Evolutionary conservation across 2,329 filamentous ascomycete species (phyloP).

Genomic region (Dothideomycetes sp.): DNA sequence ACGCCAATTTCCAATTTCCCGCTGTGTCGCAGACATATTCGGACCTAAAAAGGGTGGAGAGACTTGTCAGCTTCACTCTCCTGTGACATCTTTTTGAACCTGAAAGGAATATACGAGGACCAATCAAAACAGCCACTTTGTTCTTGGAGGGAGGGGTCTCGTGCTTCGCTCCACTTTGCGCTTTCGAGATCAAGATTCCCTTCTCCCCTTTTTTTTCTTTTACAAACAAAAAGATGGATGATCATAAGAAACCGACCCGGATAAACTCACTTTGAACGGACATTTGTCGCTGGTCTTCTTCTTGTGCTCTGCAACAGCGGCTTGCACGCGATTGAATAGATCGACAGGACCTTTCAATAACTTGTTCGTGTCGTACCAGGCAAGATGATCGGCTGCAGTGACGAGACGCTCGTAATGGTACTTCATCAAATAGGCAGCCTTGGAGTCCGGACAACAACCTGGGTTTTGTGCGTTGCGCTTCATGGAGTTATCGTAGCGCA

Average conservation of each 20-base stretch:
- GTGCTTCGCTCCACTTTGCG: too few relatives aligned
- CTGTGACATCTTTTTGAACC: too few relatives aligned
- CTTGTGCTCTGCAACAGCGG: slow-evolving; percentile 24
- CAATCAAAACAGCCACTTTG: too few relatives aligned
- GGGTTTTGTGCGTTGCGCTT: slow-evolving; percentile 28
- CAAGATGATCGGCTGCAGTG: slow-evolving; percentile 43
- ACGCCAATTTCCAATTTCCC: slow-evolving; percentile 32
- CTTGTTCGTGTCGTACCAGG: slow-evolving; percentile 33
- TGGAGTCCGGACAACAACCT: slow-evolving; percentile 38
- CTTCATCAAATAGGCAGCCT: slow-evolving; percentile 69
- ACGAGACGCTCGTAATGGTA: slow-evolving; percentile 70
- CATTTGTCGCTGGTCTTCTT: slow-evolving; percentile 21
- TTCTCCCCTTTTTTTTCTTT: too few relatives aligned
- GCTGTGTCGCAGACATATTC: slow-evolving; percentile 42
- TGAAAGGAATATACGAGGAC: too few relatives aligned
- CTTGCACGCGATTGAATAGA: slow-evolving; percentile 25
- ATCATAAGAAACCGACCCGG: too few relatives aligned
- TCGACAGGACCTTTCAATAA: slow-evolving; percentile 26
- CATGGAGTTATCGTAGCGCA: slow-evolving; percentile 56
- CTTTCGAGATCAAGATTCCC: too few relatives aligned
- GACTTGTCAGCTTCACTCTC: too few relatives aligned
- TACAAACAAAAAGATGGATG: too few relatives aligned
- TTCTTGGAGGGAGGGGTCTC: too few relatives aligned
- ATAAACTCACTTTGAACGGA: slow-evolving; percentile 13
- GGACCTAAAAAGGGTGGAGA: too few relatives aligned